Base-by-base conservation (phyloP, 495 filamentous ascomycete species). In the Chaetomium cochliodes region DNA sequence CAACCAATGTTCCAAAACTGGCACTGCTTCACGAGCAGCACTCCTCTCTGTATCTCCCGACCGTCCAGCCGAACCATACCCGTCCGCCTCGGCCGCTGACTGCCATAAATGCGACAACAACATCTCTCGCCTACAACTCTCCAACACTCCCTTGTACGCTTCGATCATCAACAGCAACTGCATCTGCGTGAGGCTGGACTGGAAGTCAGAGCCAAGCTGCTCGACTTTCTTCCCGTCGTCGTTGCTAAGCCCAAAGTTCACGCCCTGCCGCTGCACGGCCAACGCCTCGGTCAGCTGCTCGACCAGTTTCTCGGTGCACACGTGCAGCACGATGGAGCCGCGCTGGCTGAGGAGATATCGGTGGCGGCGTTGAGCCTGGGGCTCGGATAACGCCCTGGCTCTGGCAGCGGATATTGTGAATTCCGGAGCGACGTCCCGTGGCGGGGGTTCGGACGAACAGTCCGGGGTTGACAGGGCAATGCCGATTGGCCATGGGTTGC, bases 131-230 rank as follows among this genome's bases (percentile, higher is more conserved):
- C 37, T 47, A 26, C 71, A 73, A 2, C 39, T 42, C 23, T 64
- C 57, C 33, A 73, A 46, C 42, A 65, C 49, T 0, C 63, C 65
- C 55, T 69, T 67, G 47, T 73, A 73, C 33, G 69, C 69, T 46
- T 71, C 71, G 18, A 71, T 71, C 47, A 73, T 25, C 46, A 73
- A 37, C 49, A 68, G 25, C 20, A 71, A 39, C 51, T 73, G 69
- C 23, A 59, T 12, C 23, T 30, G 25, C 5, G 28, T 25, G 11
- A 25, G 0, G 13, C 22, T 51, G 4, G 54, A 25, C 9, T 7
- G 0, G 23, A 4, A n/a, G 13, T n/a, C 6, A 26, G 5, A 13
- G 30, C 33, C 8, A 18, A 13, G 25, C 51, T 12, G 25, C 39
- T 41, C 9, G 13, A 15, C 2, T 15, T 12, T 9, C 4, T 41